Percentiles rank a stretch among this genome's conserved stretches.
Evolutionary conservation across 78 protist species (phyloP).

Genomic region (slime mould (Dictyostelium discoideum)): dicty_2.7 NC_007091.3:1150501-1151000

Average conservation of each 20-base stretch:
- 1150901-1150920: neutral
- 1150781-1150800: neutral
- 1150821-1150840: neutral
- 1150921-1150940: neutral
- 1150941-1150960: neutral
- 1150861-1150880: neutral
- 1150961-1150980: neutral
- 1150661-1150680: neutral
- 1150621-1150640: neutral
- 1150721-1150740: neutral
- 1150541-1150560: slow-evolving; percentile 1
- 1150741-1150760: too few species aligned
- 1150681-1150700: slow-evolving; percentile 20
- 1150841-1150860: neutral
- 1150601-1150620: slow-evolving; percentile 1
- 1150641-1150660: neutral
- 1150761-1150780: neutral
- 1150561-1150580: neutral
- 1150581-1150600: neutral
- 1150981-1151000: neutral
- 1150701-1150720: neutral
- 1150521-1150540: neutral
- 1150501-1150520: slow-evolving; percentile 15
- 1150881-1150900: neutral
- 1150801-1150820: slow-evolving; percentile 2